A percentile compares a stretch with the other conserved stretches of the same genome.
phyloP scores from a whole-genome alignment of 1,284 basidiomycete species.

The Irpex sp. region DNA sequence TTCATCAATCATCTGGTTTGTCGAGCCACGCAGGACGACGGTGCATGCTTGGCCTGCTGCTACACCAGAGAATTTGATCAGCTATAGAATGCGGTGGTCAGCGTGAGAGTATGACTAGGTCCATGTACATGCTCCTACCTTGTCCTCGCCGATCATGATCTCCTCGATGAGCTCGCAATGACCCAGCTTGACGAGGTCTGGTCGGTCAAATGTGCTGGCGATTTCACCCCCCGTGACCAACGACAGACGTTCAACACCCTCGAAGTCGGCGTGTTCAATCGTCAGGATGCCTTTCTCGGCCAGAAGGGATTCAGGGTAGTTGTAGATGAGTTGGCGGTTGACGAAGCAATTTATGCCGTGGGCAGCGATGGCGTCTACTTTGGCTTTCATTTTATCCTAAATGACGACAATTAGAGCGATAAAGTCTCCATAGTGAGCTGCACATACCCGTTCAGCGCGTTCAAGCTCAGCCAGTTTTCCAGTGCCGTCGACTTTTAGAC shows the following conservation, averaged over 20 bases:
- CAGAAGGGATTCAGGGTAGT: constrained; percentile 95
- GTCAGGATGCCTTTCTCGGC: constrained; percentile 93
- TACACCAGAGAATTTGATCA: constrained; percentile 99
- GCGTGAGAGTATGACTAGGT: not conserved
- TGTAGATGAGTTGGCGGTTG: constrained; percentile 99
- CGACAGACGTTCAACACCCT: constrained; percentile 95
- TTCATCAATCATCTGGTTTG: constrained; percentile 98
- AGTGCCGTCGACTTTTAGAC: constrained; percentile 93
- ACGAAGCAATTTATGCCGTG: constrained; percentile 99
- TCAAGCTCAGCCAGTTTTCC: constrained; percentile 98
- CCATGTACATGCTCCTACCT: constrained; percentile 47
- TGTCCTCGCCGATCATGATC: constrained; percentile 99
- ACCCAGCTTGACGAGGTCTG: constrained; percentile 92
- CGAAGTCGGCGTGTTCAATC: constrained; percentile 99
- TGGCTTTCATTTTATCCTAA: constrained; percentile 98
- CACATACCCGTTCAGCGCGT: constrained; percentile 82
- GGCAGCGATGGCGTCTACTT: constrained; percentile 91
- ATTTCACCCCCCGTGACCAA: constrained; percentile 99
- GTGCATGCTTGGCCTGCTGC: constrained; percentile 99
- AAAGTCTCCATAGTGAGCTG: not conserved
- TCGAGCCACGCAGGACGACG: constrained; percentile 95
- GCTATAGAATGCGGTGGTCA: constrained; percentile 39
- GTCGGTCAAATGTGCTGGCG: constrained; percentile 91
- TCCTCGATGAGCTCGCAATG: constrained; percentile 96
- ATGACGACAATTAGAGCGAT: constrained; percentile 4